A percentile compares a stretch with the other conserved stretches of the same genome.
Evolutionary conservation across 306 rosid species (phyloP).

Genomic region (Rosa multiflora): DNA sequence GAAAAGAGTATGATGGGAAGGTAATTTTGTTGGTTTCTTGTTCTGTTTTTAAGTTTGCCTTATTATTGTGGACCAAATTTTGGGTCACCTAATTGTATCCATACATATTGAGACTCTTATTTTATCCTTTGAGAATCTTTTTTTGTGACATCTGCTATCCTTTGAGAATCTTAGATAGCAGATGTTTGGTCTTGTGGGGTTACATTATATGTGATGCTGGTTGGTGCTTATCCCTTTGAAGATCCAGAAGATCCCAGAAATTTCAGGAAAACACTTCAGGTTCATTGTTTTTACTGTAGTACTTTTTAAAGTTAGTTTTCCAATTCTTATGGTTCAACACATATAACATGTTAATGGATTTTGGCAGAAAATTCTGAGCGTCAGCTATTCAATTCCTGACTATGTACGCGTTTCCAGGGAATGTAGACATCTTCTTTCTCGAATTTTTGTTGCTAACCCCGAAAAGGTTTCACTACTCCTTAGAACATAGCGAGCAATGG

Average conservation of each 20-base stretch:
- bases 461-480: constrained; percentile 59
- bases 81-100: constrained; percentile 13
- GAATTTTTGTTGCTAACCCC: constrained; percentile 75
- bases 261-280: constrained; percentile 95
- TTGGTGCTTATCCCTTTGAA: constrained; percentile 99
- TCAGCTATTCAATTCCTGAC: constrained; percentile 82
- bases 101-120: constrained; percentile 5
- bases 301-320: not conserved
- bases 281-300: constrained; percentile 8
- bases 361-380: constrained; percentile 87
- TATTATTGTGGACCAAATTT: constrained; percentile 18
- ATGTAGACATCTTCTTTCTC: constrained; percentile 82
- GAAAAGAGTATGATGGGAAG: constrained; percentile 90
- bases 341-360: constrained; percentile 19
- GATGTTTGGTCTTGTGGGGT: constrained; percentile 99
- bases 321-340: not conserved
- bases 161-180: constrained; percentile 66
- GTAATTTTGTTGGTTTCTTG: constrained; percentile 34
- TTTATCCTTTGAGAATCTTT: constrained; percentile 31
- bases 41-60: constrained; percentile 16
- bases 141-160: not conserved
- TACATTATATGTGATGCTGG: constrained; percentile 96
- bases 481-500: not conserved
- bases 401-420: constrained; percentile 72
- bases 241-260: constrained; percentile 94